phyloP scores from a whole-genome alignment of 768 basidiomycete species.

The Tephrocybe sp. region DNA sequence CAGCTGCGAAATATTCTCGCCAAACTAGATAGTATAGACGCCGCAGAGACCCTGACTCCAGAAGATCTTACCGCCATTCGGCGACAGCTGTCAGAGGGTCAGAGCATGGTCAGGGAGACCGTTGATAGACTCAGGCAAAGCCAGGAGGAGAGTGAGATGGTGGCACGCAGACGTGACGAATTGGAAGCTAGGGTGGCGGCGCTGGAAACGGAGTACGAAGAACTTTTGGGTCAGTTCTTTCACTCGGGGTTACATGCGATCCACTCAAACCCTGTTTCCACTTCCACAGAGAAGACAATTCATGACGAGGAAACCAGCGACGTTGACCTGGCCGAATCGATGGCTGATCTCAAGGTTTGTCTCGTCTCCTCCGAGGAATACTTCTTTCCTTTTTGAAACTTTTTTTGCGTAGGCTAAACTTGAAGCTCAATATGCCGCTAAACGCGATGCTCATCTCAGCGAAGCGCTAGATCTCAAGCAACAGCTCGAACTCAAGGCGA shows the following conservation, averaged over 20 bases:
- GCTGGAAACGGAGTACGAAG: conserved; percentile 94
- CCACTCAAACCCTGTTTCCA: conserved; percentile 14
- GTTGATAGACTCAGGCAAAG: conserved; percentile 86
- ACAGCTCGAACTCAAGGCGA: conserved; percentile 81
- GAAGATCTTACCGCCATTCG: conserved; percentile 84
- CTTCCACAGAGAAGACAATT: conserved; percentile 79
- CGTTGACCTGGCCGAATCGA: conserved; percentile 79
- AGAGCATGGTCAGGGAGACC: conserved; percentile 82
- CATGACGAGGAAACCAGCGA: conserved; percentile 86
- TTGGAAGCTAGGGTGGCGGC: conserved; percentile 78
- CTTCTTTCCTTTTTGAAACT: conserved; percentile 17
- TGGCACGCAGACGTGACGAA: conserved; percentile 80
- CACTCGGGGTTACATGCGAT: conserved; percentile 8
- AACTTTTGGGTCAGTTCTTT: conserved; percentile 75
- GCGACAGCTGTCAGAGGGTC: conserved; percentile 87
- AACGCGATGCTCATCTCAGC: conserved; percentile 83
- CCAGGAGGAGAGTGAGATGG: conserved; percentile 91
- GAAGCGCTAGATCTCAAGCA: conserved; percentile 88
- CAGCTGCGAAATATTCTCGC: conserved; percentile 81
- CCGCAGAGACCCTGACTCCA: conserved; percentile 58
- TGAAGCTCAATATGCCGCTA: conserved; percentile 90
- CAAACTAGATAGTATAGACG: conserved; percentile 83
- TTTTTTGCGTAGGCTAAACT: conserved; percentile 70
- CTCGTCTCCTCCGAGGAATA: not conserved
- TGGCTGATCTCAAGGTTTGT: conserved; percentile 86